phyloP scores from a whole-genome alignment of 164 flowering plant genomes.

The Brasenia schreberi region DNA sequence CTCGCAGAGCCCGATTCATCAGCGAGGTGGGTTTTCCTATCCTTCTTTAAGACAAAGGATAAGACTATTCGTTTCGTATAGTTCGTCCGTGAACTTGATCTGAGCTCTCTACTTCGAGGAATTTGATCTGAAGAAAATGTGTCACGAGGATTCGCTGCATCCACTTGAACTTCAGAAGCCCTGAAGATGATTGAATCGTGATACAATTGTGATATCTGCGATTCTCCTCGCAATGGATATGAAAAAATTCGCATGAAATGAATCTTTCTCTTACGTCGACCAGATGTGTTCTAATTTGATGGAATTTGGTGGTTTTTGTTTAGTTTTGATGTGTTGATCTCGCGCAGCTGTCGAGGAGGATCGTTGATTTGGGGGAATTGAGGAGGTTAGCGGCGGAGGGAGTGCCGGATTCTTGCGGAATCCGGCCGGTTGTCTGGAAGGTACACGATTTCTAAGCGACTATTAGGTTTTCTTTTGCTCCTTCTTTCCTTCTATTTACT shows the following conservation, averaged over 20 bases:
- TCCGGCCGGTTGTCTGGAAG: conserved; percentile 90
- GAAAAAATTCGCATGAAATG: not conserved
- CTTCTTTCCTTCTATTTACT: not conserved
- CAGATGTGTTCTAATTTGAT: not conserved
- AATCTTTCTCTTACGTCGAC: not conserved
- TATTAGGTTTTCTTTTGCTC: not conserved
- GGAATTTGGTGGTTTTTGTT: not conserved
- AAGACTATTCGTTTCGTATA: no score
- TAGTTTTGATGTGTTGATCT: not conserved
- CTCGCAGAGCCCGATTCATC: conserved; percentile 52
- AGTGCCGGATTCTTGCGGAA: conserved; percentile 71
- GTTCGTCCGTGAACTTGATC: no score
- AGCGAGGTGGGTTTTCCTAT: conserved; percentile 40
- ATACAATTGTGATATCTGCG: no score
- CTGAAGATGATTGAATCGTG: no score
- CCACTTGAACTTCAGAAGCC: no score
- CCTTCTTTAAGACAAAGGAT: not conserved
- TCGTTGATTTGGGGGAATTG: conserved; percentile 53
- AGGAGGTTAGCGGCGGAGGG: conserved; percentile 72
- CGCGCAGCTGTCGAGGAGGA: conserved; percentile 59
- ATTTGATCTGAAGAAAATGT: no score
- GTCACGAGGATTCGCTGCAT: no score
- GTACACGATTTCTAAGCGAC: conserved; percentile 14
- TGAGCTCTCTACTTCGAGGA: no score
- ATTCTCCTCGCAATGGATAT: no score